Base-by-base conservation (phyloP, 164 flowering plant species). In the Vitis rotundifolia region DNA sequence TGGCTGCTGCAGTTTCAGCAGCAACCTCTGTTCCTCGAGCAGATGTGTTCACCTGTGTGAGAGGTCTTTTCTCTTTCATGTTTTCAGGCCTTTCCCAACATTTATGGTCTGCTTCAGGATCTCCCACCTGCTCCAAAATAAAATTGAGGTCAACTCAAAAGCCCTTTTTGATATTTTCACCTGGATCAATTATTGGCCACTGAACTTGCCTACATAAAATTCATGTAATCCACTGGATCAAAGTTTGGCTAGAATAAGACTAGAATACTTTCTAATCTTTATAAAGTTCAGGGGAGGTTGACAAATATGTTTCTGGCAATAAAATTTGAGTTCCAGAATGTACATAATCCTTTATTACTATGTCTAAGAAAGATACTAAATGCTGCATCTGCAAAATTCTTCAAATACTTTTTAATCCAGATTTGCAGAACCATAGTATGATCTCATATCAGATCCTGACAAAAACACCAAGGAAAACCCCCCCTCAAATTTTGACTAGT, bases 1-100 rank as follows among this genome's bases (percentile, higher is more conserved):
- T 76, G 55, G 98, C 97, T 52, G 98, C 98, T 48, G 97, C 94
- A 59, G 97, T 89, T 83, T 94, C 98, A 19, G 97, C 97, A 49
- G 97, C 97, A 76, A 94, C 94, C 8, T 94, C 98, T 48, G 98
- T 75, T 68, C 98, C 98, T 2, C 94, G 97, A 71, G 68, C 59
- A 59, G 94, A 77, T 53, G 87, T 61, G 50, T 94, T 89, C 60
- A 94, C 82, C 73, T 90, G 89, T 13, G 73, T 83, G 18, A 94
- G 84, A 55, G 97, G 97, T 73, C 98, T 87, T 50, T 75, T 70
- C 77, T 81, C 91, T 0, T 76, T 68, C 97, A 92, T 90, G 65
- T 59, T 68, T 72, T 94, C 97, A 9, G 97, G 97, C 70, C 96
- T 89, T 8, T 91, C 84, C 99, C 99, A 95, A 79, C 99, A 95